Conservation (phyloP, 192 early-diverging fungal species). For the Coemansia sp. region DNA sequence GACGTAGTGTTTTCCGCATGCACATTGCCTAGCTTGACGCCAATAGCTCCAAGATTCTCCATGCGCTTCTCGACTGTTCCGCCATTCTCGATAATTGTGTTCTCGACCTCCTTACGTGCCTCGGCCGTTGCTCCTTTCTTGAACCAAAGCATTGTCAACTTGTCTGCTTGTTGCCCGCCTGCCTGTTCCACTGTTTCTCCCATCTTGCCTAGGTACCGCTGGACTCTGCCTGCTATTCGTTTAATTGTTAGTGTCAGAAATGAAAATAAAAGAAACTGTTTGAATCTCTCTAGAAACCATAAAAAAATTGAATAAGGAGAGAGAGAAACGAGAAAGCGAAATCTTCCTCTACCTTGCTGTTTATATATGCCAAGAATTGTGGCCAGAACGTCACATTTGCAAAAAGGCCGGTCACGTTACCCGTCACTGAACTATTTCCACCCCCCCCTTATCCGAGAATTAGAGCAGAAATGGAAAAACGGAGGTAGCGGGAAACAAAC, state of each 20-base stretch:
- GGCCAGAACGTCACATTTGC: too few relatives aligned
- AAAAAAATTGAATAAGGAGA: background rate
- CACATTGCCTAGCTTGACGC: background rate
- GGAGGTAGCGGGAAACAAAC: too few relatives aligned
- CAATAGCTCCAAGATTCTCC: background rate
- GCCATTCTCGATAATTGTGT: slow-evolving; percentile 4
- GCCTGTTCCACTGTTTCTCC: background rate
- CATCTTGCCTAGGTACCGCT: background rate
- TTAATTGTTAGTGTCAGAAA: background rate
- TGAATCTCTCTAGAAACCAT: too few relatives aligned
- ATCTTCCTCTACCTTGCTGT: too few relatives aligned
- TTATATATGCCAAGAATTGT: too few relatives aligned
- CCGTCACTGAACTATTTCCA: too few relatives aligned
- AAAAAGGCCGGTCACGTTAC: too few relatives aligned
- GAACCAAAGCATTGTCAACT: slow-evolving; percentile 2
- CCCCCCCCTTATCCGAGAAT: too few relatives aligned
- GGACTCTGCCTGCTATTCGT: background rate
- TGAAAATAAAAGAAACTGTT: background rate
- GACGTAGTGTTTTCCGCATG: background rate
- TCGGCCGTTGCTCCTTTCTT: background rate
- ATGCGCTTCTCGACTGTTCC: background rate
- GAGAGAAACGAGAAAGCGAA: background rate
- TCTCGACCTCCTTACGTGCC: background rate
- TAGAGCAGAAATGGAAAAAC: too few relatives aligned
- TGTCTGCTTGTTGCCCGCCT: background rate